Evolutionary conservation across 2,329 filamentous ascomycete genomes (phyloP).

Genomic region (Thermoascus crustaceus): DNA sequence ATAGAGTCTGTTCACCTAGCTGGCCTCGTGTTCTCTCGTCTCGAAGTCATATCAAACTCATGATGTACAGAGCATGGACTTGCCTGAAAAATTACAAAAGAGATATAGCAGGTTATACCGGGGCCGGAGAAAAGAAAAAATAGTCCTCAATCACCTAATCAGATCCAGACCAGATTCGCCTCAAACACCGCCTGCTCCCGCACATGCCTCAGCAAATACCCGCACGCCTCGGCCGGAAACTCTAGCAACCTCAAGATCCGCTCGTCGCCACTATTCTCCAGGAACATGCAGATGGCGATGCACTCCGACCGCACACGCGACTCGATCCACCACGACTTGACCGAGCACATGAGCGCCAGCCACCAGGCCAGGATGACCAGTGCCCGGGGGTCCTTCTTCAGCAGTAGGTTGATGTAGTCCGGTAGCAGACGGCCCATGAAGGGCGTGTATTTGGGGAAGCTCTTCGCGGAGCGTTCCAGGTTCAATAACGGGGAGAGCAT

Average conservation of each 20-base stretch:
- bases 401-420: conserved; percentile 20
- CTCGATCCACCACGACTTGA: conserved; percentile 23
- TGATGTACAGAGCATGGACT: no score
- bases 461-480: conserved; percentile 16
- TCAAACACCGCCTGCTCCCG: no score
- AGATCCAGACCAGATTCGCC: no score
- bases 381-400: conserved; percentile 23
- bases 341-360: conserved; percentile 22
- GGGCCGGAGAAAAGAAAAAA: no score
- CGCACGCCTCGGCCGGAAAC: conserved; percentile 26
- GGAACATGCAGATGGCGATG: conserved; percentile 29
- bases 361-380: conserved; percentile 28
- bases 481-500: conserved; percentile 26
- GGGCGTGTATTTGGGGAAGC: conserved; percentile 18
- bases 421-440: conserved; percentile 29
- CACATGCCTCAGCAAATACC: no score
- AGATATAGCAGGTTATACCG: no score
- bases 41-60: no score
- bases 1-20: no score
- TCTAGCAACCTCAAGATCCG: conserved; percentile 21
- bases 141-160: no score
- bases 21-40: no score
- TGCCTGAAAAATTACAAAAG: no score
- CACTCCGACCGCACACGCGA: conserved; percentile 26
- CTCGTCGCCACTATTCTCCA: conserved; percentile 23